These are phyloP conservation scores for Bothriochloa decipiens DNA, from an alignment of 176 grass and related monocot genomes.

Conservation along the genomic window DNA sequence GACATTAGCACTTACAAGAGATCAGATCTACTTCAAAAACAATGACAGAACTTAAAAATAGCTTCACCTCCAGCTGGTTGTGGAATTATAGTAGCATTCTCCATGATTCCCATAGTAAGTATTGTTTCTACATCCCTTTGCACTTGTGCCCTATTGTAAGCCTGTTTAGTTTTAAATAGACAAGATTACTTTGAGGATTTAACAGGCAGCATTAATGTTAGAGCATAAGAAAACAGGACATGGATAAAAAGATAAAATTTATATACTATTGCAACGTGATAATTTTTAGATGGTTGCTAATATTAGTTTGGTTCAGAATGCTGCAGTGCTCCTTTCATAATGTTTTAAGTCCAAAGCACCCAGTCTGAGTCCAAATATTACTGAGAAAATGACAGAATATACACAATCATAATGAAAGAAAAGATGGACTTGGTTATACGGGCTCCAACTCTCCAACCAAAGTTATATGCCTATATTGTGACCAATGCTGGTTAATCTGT, in stretches of 20 bases:
- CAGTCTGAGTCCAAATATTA: neutral
- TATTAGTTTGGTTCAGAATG: conserved; percentile 2
- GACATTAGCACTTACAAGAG: neutral
- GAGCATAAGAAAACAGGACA: conserved; percentile 26
- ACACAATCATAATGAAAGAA: conserved; percentile 14
- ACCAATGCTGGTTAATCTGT: neutral
- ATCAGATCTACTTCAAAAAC: conserved; percentile 3
- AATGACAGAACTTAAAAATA: conserved; percentile 38
- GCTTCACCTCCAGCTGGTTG: conserved; percentile 78
- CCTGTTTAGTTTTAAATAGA: conserved; percentile 55
- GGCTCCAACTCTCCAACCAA: neutral
- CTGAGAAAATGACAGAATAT: neutral
- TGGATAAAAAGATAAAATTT: neutral
- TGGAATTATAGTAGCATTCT: conserved; percentile 95
- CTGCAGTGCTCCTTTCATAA: neutral
- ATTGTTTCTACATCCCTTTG: conserved; percentile 99
- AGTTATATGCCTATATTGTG: neutral
- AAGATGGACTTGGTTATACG: neutral
- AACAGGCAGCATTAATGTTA: neutral
- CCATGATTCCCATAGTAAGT: conserved; percentile 99
- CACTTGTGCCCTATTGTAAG: conserved; percentile 84
- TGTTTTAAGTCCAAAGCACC: conserved; percentile 17
- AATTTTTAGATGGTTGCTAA: neutral
- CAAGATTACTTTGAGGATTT: conserved; percentile 22
- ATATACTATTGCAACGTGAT: neutral